Evolutionary conservation across 2,329 filamentous ascomycete species (phyloP).

Genomic region (Diaporthe citriasiana): DNA sequence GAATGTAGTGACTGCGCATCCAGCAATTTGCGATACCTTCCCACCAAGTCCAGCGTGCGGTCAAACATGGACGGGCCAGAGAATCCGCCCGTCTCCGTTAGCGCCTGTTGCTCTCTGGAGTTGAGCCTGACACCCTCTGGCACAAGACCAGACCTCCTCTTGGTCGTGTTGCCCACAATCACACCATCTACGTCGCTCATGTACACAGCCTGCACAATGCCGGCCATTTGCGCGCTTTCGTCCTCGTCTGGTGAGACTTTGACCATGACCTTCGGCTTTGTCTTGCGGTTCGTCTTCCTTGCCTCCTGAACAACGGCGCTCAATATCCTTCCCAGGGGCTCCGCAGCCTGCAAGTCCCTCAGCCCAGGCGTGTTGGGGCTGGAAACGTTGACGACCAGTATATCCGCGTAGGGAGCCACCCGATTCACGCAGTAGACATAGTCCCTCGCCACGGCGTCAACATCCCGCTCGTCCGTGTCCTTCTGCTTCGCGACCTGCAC

Average conservation of each 20-base stretch:
- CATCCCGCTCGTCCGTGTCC: slow-evolving; percentile 85
- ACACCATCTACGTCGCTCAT: slow-evolving; percentile 91
- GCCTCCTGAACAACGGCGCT: slow-evolving; percentile 87
- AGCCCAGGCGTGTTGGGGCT: slow-evolving; percentile 96
- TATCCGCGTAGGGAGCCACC: slow-evolving; percentile 89
- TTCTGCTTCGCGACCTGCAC: slow-evolving; percentile 99
- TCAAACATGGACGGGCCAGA: slow-evolving; percentile 92
- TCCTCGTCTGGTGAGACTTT: slow-evolving; percentile 98
- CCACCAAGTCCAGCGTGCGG: slow-evolving; percentile 83
- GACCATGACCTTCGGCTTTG: slow-evolving; percentile 90
- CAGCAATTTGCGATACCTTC: slow-evolving; percentile 80
- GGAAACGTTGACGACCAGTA: slow-evolving; percentile 98
- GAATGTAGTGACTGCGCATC: slow-evolving; percentile 64
- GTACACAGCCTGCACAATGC: slow-evolving; percentile 89
- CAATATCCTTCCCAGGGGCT: slow-evolving; percentile 85
- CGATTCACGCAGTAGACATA: slow-evolving; percentile 92
- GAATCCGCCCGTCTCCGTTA: slow-evolving; percentile 87
- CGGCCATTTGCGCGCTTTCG: slow-evolving; percentile 83
- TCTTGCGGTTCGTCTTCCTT: slow-evolving; percentile 72
- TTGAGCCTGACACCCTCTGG: slow-evolving; percentile 77
- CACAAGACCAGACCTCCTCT: slow-evolving; percentile 79
- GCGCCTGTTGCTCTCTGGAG: slow-evolving; percentile 73
- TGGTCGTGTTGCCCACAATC: slow-evolving; percentile 98
- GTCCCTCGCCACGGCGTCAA: slow-evolving; percentile 82
- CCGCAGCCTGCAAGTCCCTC: slow-evolving; percentile 86